Evolutionary conservation across 2,329 filamentous ascomycete genomes (phyloP), one percentile per base, ranked within the genome.

Genomic region (Moelleriella libera): DNA sequence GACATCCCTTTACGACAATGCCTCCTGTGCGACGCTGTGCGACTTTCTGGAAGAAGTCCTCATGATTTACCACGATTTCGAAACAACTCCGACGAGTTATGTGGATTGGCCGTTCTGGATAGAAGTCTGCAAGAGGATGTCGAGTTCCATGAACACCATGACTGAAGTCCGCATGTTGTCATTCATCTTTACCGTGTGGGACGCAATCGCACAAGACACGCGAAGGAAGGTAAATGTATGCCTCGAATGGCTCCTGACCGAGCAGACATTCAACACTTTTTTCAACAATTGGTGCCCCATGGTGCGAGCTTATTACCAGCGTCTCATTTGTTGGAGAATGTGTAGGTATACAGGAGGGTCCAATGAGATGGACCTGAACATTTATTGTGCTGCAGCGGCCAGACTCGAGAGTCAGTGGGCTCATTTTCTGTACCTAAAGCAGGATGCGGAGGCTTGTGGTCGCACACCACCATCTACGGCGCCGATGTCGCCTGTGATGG

Each of bases 241-340:
- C 59, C 57, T 84, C 30, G 78, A 80, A 28, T 89, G 92, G 70
- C 67, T 96, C 40, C 68, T 96, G 10, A 75, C 81, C 6, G 81
- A 85, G 47, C 72, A 81, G 30, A 76, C 83, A 2, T 95, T 95
- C 60, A 80, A 85, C 58, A 79, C 78, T 51, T 81, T 88, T 51
- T 96, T 95, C 66, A 90, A 85, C 58, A 88, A 95, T 58, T 95
- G 89, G 88, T 94, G 87, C 58, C 88, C 89, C 0, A 94, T 95
- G 89, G 87, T 95, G 28, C 78, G 89, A 51, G 84, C 88, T 11
- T 96, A 95, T 63, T 96, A 83, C 60, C 92, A 94, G 76, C 85
- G 89, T 44, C 68, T 96, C 45, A 65, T 95, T 28, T 94, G 88
- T 64, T 96, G 89, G 89, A 79, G 88, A 50, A 70, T 96, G 44